Evolutionary conservation across 345 rosid genomes (phyloP).

Genomic region (Eucalyptus pumila): DNA sequence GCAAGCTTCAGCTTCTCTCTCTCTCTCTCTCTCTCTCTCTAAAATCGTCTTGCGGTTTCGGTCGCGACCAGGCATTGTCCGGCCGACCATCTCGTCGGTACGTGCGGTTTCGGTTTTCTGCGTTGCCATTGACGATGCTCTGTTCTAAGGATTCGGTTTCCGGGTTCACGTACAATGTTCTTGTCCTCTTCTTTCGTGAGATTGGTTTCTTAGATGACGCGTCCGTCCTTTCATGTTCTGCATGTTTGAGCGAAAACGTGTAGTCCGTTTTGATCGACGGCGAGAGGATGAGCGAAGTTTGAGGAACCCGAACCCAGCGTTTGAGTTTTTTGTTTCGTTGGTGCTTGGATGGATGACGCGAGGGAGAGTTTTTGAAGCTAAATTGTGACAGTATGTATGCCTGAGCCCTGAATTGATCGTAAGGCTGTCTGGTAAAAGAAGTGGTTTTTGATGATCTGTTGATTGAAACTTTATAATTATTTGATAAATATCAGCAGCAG

Average conservation of each 20-base stretch:
- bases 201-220: background rate
- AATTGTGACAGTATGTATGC: background rate
- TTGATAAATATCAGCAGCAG: background rate
- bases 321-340: background rate
- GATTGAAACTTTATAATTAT: background rate
- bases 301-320: background rate
- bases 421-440: background rate
- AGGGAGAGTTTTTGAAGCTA: background rate
- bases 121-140: background rate
- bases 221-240: background rate
- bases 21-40: background rate
- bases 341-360: background rate
- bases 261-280: background rate
- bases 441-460: background rate
- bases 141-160: background rate
- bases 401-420: background rate
- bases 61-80: background rate
- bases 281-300: background rate
- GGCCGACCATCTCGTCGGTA: background rate
- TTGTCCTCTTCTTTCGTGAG: background rate
- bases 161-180: background rate
- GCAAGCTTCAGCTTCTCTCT: background rate
- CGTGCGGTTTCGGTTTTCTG: background rate
- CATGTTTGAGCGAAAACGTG: background rate
- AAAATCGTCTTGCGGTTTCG: background rate